Percentiles rank a stretch among this genome's conserved stretches.
Evolutionary conservation across 768 basidiomycete species (phyloP).

Genomic region (Xerocomellus dryophilus): DNA sequence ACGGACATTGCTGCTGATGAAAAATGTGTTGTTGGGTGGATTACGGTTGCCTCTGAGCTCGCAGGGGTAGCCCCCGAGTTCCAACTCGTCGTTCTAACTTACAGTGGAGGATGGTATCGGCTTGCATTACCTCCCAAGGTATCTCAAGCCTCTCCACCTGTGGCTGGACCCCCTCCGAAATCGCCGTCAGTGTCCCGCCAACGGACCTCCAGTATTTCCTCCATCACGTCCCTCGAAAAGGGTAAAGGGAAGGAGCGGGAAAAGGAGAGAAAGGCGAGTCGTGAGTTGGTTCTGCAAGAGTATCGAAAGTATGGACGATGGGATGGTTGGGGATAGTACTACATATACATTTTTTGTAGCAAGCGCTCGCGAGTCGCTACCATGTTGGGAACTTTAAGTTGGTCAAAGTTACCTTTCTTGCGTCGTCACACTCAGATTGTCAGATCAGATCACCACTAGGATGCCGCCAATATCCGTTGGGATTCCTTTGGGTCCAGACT

Average conservation of each 20-base stretch:
- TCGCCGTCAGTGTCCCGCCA: conserved; percentile 38
- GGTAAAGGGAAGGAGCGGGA: conserved; percentile 59
- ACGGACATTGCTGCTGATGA: conserved; percentile 75
- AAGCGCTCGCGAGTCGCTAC: neutral
- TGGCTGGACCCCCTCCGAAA: conserved; percentile 45
- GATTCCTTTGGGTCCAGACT: conserved; percentile 23
- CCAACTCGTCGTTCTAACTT: conserved; percentile 84
- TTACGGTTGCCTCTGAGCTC: conserved; percentile 45
- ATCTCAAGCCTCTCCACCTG: conserved; percentile 16
- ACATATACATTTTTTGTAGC: neutral
- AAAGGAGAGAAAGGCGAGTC: conserved; percentile 53
- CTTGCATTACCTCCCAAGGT: conserved; percentile 54
- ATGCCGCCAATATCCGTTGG: conserved; percentile 31
- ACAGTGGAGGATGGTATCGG: conserved; percentile 90
- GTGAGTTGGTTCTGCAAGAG: conserved; percentile 69
- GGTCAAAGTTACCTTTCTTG: neutral
- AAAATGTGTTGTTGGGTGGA: conserved; percentile 86
- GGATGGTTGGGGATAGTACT: conserved; percentile 78
- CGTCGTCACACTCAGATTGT: neutral
- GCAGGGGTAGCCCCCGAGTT: conserved; percentile 46
- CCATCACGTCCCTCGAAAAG: conserved; percentile 45
- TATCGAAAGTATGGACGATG: conserved; percentile 81
- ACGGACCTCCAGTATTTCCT: conserved; percentile 56
- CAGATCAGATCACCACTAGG: too few relatives aligned
- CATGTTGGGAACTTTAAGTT: too few relatives aligned